Evolutionary conservation across 192 early-diverging fungal genomes (phyloP), one percentile per base, ranked within the genome.

Genomic region (Mortierella alpina): DNA sequence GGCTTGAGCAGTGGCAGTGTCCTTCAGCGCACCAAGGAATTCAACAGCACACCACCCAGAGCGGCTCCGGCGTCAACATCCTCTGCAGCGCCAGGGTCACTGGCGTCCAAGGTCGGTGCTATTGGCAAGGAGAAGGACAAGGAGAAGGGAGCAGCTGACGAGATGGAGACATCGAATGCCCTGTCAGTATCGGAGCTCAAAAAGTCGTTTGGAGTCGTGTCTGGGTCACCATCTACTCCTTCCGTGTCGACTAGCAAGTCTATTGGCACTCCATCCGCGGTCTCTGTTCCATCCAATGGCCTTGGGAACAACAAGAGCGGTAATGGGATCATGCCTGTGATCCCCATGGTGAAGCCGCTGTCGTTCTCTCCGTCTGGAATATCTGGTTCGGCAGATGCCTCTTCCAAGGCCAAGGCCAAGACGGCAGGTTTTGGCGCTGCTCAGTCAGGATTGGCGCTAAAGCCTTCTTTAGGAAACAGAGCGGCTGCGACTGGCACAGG

Each of bases 131-230:
- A 5, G 5, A n/a, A 57, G 44, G 11, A 55, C 17, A 50, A 46
- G 46, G 60, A 56, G 5, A 40, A 45, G 47, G 39, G 4, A 15
- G 56, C 39, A 2, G 66, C 39, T 11, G 52, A 46, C 41, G 46
- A 53, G 12, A 17, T 20, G 18, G 14, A n/a, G 6, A 14, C 39
- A 41, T 20, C 51, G 15, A 31, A 31, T 31, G 31, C 31, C 31
- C 1, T 31, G 31, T 74, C 72, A 18, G 72, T 74, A 15, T 74
- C 72, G 6, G 50, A 74, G 44, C 42, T 74, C 49, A 74, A 74
- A 40, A 74, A 74, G 53, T 46, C 48, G 41, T 74, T 60, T 46
- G 58, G 55, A 2, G 31, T 31, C 31, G 31, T 31, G 31, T 31
- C 31, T 31, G 50, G 23, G 40, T 53, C 44, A 42, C 22, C 48